Conservation (phyloP, 208 protist genomes). For the Leishmania gerbilli region DNA sequence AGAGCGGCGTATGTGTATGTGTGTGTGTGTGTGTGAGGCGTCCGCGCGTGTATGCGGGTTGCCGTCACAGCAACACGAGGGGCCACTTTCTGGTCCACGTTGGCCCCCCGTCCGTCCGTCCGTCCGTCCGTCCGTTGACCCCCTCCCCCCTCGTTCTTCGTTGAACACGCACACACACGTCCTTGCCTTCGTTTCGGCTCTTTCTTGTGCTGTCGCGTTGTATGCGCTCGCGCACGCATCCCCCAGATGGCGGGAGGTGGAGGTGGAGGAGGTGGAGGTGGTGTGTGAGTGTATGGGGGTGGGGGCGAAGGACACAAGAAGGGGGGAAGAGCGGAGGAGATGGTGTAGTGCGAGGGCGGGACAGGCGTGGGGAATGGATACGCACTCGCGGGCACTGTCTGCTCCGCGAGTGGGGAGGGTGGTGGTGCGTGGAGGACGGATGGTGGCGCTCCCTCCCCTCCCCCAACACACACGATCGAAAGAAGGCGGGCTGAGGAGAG, state of each 20-base stretch:
- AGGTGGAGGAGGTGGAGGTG: background rate
- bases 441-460: background rate
- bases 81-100: background rate
- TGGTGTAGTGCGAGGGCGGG: background rate
- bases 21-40: background rate
- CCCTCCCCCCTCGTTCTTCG: too few species aligned
- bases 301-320: background rate
- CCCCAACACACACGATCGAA: background rate
- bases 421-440: background rate
- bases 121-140: background rate
- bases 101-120: background rate
- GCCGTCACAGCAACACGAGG: background rate
- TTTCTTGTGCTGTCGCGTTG: background rate
- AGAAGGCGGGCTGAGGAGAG: background rate
- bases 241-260: background rate
- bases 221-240: background rate
- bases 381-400: background rate
- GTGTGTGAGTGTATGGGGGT: background rate
- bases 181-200: background rate
- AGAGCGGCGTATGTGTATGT: background rate
- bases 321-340: background rate
- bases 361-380: background rate
- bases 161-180: background rate
- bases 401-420: background rate
- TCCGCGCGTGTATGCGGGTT: background rate